Evolutionary conservation across 805 yeast genomes (phyloP).

Genomic region (Pichia paraexigua): DNA sequence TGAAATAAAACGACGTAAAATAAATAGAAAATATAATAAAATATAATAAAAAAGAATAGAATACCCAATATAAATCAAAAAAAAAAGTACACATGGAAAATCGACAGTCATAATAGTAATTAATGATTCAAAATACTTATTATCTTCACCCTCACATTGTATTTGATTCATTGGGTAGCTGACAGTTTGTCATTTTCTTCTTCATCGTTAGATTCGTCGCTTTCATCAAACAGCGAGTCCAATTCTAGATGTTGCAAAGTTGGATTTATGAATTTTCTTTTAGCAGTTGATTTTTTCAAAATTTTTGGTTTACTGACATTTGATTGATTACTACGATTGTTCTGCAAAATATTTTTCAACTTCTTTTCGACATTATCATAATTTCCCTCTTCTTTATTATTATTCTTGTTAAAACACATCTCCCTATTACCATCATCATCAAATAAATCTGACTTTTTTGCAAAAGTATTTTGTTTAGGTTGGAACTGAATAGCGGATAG

Average conservation of each 20-base stretch:
- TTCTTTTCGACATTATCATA: background rate
- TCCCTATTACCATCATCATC: background rate
- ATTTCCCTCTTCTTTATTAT: background rate
- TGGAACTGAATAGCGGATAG: conserved; percentile 8
- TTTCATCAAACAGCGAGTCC: conserved; percentile 8
- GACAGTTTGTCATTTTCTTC: background rate
- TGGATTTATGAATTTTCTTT: conserved; percentile 12
- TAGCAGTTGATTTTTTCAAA: background rate
- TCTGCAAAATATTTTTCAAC: background rate
- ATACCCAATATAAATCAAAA: background rate
- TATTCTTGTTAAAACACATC: background rate
- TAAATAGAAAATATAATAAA: too few relatives aligned
- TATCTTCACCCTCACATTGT: background rate
- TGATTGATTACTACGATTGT: background rate
- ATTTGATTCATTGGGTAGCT: background rate
- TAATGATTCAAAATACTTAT: too few relatives aligned
- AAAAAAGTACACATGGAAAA: background rate
- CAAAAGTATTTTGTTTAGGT: background rate
- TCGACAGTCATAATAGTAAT: background rate
- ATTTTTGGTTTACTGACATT: conserved; percentile 6
- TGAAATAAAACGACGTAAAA: too few relatives aligned
- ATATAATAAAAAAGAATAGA: too few relatives aligned
- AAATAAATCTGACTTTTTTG: background rate
- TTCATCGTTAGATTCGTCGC: background rate
- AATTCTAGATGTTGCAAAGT: conserved; percentile 13